phyloP scores from a whole-genome alignment of 768 basidiomycete genomes.

The Leccinum variicolor region DNA sequence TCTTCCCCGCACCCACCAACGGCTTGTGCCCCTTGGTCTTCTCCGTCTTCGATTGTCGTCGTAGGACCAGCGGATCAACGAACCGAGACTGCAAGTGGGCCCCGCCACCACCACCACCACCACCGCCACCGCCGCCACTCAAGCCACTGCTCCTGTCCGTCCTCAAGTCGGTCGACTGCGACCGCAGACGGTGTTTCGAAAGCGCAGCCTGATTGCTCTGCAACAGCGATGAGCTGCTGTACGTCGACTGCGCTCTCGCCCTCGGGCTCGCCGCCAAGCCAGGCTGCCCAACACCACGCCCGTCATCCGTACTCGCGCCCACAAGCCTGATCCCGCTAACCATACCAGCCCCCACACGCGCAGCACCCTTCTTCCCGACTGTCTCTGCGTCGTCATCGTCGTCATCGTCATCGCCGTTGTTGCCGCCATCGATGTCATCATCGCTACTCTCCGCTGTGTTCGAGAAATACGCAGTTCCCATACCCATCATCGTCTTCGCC shows the following conservation, averaged over 20 bases:
- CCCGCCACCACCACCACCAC: neutral
- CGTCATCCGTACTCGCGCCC: constrained; percentile 19
- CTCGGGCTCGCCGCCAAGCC: constrained; percentile 24
- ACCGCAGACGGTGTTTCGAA: constrained; percentile 32
- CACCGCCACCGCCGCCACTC: neutral
- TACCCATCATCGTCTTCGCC: constrained; percentile 29
- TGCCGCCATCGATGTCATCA: constrained; percentile 26
- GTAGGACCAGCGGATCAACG: constrained; percentile 71
- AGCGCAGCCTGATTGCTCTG: constrained; percentile 27
- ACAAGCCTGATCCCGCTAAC: constrained; percentile 24
- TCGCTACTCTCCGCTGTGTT: constrained; percentile 35
- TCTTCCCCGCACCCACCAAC: constrained; percentile 40
- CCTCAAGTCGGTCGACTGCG: constrained; percentile 37
- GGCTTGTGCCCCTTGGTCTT: constrained; percentile 39
- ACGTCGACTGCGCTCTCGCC: constrained; percentile 58
- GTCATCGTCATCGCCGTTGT: constrained; percentile 11
- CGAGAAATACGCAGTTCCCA: constrained; percentile 45
- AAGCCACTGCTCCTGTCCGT: constrained; percentile 9
- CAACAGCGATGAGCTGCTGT: constrained; percentile 35
- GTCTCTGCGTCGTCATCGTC: constrained; percentile 36
- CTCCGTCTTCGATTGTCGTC: constrained; percentile 57
- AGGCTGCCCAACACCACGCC: constrained; percentile 9
- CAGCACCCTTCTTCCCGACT: constrained; percentile 50
- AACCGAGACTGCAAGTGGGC: constrained; percentile 42
- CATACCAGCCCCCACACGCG: constrained; percentile 29